Base-by-base conservation (phyloP, 2,329 filamentous ascomycete genomes). In the Aspergillus latus region DNA sequence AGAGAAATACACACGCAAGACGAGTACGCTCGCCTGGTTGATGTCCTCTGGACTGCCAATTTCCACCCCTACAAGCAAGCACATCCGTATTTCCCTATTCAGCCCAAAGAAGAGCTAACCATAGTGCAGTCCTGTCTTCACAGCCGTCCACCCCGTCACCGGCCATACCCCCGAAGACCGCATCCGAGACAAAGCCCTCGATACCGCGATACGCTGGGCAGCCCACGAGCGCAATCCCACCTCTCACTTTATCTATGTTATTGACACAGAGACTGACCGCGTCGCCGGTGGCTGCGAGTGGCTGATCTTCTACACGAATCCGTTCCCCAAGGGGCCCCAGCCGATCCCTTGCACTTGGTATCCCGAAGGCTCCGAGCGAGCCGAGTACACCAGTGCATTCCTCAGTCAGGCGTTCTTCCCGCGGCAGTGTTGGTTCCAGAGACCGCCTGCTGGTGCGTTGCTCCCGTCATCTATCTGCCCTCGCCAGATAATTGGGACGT, bases 231-330 rank as follows among this genome's bases (percentile, higher is more conserved):
- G 51, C 10, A 63, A 60, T 16, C 57, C 57, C 1, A 43, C 36
- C 45, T 63, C 61, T 1, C 55, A 58, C 30, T 36, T 59, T 5
- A 59, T 61, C 40, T 63, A 60, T 15, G 59, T 49, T 6, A 46
- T 63, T 9, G 61, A 63, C 32, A 61, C 53, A 30, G 30, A 48
- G 15, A 60, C 55, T 11, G 59, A 56, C 13, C 32, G 49, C 15
- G 59, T 63, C 0, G 61, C 53, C 11, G 59, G 61, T 0, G 57
- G 59, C 32, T 60, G 59, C 10, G 61, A 63, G 55, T 63, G 61
- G 57, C 29, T 58, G 3, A 59, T 63, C n/a, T 59, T 61, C 49
- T 55, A 45, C 51, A 5, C 57, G 11, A 63, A 63, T 43, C 59
- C 59, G 0, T 63, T 61, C 36, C 59, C 61, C 1, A 58, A 58